Evolutionary conservation across 2,329 filamentous ascomycete species (phyloP).

Genomic region (Cercospora beticola): DNA sequence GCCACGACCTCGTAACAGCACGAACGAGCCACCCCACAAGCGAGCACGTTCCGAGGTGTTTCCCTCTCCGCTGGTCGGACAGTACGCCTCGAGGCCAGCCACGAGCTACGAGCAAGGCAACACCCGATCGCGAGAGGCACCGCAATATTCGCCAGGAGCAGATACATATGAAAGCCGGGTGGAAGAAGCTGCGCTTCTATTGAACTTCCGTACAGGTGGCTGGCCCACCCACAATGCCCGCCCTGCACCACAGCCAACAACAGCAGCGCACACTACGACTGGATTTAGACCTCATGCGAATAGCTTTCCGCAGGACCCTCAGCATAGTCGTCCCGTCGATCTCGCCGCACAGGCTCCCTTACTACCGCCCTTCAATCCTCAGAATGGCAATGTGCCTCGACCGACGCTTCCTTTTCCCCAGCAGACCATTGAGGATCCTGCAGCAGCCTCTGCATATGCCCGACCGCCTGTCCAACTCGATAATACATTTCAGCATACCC

Average conservation of each 20-base stretch:
- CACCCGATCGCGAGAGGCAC: constrained; percentile 26
- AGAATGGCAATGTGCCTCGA: constrained; percentile 16
- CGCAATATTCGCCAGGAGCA: constrained; percentile 18
- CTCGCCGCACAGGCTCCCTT: constrained; percentile 20
- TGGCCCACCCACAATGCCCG: constrained; percentile 22
- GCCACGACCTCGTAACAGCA: constrained; percentile 30
- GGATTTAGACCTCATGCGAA: constrained; percentile 34
- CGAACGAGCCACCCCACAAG: constrained; percentile 56
- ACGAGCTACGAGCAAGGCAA: constrained; percentile 48
- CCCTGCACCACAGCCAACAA: constrained; percentile 15
- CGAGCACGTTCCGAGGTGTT: constrained; percentile 60
- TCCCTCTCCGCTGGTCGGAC: constrained; percentile 45
- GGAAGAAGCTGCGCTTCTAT: constrained; percentile 49
- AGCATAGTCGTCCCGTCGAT: constrained; percentile 28
- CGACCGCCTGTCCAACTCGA: not conserved
- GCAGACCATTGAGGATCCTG: constrained; percentile 22
- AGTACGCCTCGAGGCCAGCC: constrained; percentile 44
- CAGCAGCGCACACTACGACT: constrained; percentile 8
- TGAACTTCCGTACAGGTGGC: constrained; percentile 43
- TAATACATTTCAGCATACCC: not conserved
- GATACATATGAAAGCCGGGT: constrained; percentile 39
- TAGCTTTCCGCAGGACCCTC: constrained; percentile 33
- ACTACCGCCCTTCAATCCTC: constrained; percentile 33
- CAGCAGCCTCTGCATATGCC: constrained; percentile 2
- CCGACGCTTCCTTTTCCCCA: constrained; percentile 29